These are phyloP conservation scores for Ottelia alismoides DNA, from an alignment of 106 monocot genomes.

Conservation along the genomic window DNA sequence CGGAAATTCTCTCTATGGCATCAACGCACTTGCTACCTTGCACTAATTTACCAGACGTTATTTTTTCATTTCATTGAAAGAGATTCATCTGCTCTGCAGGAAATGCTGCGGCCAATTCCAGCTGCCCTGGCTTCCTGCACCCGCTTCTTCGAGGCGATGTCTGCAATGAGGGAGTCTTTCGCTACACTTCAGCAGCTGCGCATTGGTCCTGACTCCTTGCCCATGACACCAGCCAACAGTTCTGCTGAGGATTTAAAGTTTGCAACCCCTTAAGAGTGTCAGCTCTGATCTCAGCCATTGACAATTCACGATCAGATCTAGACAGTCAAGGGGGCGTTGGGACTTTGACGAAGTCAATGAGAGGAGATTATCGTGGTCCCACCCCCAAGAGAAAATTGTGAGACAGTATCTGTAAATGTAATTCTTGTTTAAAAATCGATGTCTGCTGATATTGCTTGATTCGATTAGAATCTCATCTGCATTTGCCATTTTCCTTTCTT, in stretches of 20 bases:
- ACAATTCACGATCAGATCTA: constrained; percentile 19
- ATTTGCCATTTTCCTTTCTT: no score
- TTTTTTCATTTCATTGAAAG: no score
- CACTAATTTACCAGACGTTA: no score
- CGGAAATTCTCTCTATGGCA: no score
- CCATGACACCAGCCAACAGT: constrained; percentile 17
- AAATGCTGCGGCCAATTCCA: constrained; percentile 94
- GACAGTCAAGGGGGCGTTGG: no score
- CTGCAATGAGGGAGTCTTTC: constrained; percentile 95
- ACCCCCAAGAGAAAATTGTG: no score
- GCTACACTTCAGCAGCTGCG: constrained; percentile 71
- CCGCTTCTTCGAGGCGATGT: constrained; percentile 95
- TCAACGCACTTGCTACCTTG: no score
- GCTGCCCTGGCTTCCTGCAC: constrained; percentile 92
- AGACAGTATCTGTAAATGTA: no score
- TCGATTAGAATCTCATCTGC: no score
- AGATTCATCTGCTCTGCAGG: no score
- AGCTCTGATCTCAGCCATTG: constrained; percentile 25
- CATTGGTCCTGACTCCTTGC: constrained; percentile 29
- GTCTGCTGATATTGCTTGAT: no score
- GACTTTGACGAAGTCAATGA: constrained; percentile 14
- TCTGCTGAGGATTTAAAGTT: constrained; percentile 31
- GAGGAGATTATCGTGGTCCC: constrained; percentile 28
- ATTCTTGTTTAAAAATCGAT: no score
- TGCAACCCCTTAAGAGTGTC: constrained; percentile 32